Base-by-base conservation (phyloP, 2,329 filamentous ascomycete species). In the Pseudocercospora crystallina region DNA sequence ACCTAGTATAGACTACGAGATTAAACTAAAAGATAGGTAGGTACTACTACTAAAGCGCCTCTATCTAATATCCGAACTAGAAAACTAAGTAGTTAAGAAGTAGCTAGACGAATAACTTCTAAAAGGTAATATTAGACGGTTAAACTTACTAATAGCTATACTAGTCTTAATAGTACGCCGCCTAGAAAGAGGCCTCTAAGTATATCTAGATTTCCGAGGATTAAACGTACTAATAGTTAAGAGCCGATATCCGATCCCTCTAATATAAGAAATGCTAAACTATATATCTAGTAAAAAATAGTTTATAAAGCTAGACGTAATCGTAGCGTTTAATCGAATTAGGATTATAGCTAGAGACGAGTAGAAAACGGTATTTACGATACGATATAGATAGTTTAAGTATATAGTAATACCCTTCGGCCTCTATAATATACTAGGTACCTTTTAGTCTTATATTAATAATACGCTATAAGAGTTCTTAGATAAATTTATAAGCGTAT, bases 151-250 rank as follows among this genome's bases (percentile, higher is more conserved):
- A 13, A 17, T 20, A 26, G 37, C 42, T 8, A 11, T 33, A 17
- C 47, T 35, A 38, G 31, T 54, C 14, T n/a, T 54, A 29, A 50
- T 54, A 7, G 17, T 54, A 26, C 33, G 32, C 13, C 46, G 47
- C 32, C 41, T 33, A 26, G 30, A 32, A 29, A 34, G 47, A n/a
- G 31, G 47, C 4, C 47, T 67, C 33, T 36, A 47, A n/a, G 43
- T 68, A 13, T 66, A 51, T 54, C 39, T 69, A 12, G 40, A 70
- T 40, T 70, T 65, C 38, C 11, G 38, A 39, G 26, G 32, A 13
- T 41, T 70, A 8, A 69, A 69, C 41, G 47, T 38, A 1, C 52
- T 66, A 14, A 67, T 35, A 7, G 51, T 62, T 17, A 69, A 70
- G 40, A 46, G 15, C 8, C 12, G 56, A 66, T 64, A 63, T 38